These are phyloP conservation scores for Pisolithus microcarpus DNA, from an alignment of 768 basidiomycete genomes.

Conservation along the genomic window DNA sequence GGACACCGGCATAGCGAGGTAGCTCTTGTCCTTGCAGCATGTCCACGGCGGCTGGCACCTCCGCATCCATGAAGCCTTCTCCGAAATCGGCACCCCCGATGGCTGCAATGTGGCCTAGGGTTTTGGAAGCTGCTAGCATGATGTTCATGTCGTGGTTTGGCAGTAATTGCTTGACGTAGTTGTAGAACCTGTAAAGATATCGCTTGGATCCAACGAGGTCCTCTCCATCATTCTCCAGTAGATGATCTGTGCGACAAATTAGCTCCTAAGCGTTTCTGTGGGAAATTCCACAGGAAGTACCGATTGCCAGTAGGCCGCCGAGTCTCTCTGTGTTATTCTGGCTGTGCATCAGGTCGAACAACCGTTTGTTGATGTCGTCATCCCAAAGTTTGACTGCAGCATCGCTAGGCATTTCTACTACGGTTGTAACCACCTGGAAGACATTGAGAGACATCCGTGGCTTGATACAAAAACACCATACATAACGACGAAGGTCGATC, in stretches of 20 bases:
- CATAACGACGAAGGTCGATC: conserved; percentile 66
- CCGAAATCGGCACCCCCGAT: conserved; percentile 80
- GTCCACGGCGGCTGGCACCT: conserved; percentile 79
- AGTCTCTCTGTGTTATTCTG: conserved; percentile 72
- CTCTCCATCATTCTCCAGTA: conserved; percentile 71
- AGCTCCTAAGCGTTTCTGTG: conserved; percentile 4
- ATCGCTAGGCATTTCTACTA: conserved; percentile 78
- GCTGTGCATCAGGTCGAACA: conserved; percentile 82
- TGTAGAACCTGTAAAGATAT: conserved; percentile 80
- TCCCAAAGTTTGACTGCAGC: conserved; percentile 80
- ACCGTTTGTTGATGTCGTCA: conserved; percentile 67
- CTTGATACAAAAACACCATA: conserved; percentile 30
- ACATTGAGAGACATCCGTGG: conserved; percentile 4
- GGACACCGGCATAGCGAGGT: conserved; percentile 86
- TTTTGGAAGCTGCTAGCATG: conserved; percentile 93
- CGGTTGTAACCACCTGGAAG: conserved; percentile 58
- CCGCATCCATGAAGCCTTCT: conserved; percentile 83
- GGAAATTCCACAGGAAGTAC: conserved; percentile 33
- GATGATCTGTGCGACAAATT: conserved; percentile 43
- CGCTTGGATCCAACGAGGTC: conserved; percentile 76
- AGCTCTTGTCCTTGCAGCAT: conserved; percentile 72
- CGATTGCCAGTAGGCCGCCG: conserved; percentile 84
- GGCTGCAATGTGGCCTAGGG: conserved; percentile 78
- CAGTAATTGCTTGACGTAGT: conserved; percentile 89
- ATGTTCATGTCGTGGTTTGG: conserved; percentile 88